Percentiles rank a stretch among this genome's conserved stretches.
phyloP scores from a whole-genome alignment of 2,329 filamentous ascomycete genomes.

The Colletotrichum chrysophilum region DNA sequence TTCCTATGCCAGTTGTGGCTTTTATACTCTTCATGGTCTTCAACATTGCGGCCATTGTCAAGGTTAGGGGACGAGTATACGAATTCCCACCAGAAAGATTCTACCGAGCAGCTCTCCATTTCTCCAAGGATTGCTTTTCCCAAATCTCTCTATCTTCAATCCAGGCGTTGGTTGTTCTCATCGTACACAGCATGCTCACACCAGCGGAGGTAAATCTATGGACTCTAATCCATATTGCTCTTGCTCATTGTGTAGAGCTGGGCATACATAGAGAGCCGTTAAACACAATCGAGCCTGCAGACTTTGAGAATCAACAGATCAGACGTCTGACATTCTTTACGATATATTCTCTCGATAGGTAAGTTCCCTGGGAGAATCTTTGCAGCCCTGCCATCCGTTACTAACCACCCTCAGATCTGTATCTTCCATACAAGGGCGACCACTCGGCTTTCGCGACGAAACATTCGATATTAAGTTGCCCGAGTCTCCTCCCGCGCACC shows the following conservation, averaged over 20 bases:
- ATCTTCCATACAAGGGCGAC: conserved; percentile 41
- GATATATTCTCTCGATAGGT: conserved; percentile 40
- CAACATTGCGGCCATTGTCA: conserved; percentile 36
- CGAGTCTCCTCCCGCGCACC: not conserved
- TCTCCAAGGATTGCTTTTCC: conserved; percentile 35
- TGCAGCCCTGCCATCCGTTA: not conserved
- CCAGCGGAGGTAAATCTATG: conserved; percentile 39
- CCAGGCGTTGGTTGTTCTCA: conserved; percentile 35
- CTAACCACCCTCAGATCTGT: conserved; percentile 29
- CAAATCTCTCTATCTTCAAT: conserved; percentile 35
- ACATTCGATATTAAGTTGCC: conserved; percentile 36
- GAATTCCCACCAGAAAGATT: conserved; percentile 38
- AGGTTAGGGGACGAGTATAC: conserved; percentile 36
- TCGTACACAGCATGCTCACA: conserved; percentile 35
- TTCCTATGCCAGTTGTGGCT: conserved; percentile 27
- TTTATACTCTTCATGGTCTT: conserved; percentile 41
- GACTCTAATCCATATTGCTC: conserved; percentile 38
- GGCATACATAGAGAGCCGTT: conserved; percentile 39
- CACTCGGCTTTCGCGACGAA: conserved; percentile 40
- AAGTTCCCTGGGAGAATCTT: not conserved
- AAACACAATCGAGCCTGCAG: not conserved
- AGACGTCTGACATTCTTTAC: conserved; percentile 36
- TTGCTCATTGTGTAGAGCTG: conserved; percentile 41
- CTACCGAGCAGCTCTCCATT: conserved; percentile 34
- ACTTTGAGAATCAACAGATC: conserved; percentile 18